These are phyloP conservation scores for Perkinsus marinus DNA, from an alignment of 169 alveolate genomes.

Conservation along the genomic window DNA sequence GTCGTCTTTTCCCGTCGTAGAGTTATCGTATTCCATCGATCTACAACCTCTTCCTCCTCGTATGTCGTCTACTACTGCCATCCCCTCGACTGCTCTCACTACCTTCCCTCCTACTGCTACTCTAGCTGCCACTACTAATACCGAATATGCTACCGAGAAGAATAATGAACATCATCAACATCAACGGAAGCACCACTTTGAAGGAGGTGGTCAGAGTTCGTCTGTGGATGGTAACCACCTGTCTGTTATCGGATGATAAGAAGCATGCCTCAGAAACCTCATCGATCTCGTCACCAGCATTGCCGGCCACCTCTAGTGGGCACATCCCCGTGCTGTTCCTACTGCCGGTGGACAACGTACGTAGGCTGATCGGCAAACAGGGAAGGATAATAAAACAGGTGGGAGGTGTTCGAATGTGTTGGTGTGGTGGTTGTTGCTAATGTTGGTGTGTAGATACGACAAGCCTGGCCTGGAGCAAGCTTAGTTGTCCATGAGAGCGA, in stretches of 20 bases:
- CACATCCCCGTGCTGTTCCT: background rate
- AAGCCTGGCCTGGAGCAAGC: background rate
- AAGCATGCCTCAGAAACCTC: background rate
- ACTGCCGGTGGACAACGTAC: background rate
- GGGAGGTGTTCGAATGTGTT: background rate
- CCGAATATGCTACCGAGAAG: too few species aligned
- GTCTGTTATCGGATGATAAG: background rate
- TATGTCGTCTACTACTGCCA: background rate
- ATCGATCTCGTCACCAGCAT: background rate
- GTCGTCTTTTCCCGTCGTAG: background rate
- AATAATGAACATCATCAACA: too few species aligned
- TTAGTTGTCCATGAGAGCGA: background rate
- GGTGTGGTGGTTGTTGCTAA: background rate
- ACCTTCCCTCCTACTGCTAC: background rate
- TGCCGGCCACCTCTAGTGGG: background rate
- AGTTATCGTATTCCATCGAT: background rate
- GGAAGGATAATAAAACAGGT: background rate
- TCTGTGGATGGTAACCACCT: too few species aligned
- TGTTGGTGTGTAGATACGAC: background rate
- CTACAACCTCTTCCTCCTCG: background rate
- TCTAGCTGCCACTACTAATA: too few species aligned
- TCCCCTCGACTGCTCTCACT: background rate
- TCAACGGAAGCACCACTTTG: too few species aligned
- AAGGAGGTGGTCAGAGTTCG: too few species aligned
- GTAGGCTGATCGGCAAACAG: background rate